Evolutionary conservation across 306 rosid genomes (phyloP), one percentile per base, ranked within the genome.

Genomic region (Malus fusca): DNA sequence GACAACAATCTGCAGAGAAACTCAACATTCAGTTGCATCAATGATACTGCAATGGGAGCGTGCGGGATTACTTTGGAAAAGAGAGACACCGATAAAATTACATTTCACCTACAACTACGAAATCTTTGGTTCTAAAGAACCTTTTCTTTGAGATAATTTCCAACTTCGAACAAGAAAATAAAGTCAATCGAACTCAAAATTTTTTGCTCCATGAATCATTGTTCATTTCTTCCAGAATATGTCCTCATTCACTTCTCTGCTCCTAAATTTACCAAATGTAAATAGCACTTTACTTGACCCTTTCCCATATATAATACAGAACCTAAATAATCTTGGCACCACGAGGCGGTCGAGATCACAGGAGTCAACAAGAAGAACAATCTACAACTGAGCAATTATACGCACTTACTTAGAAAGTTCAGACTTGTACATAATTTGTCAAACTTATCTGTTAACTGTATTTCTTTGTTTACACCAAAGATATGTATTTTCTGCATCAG

Each of bases 1-100:
- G 21, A 86, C 90, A 69, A 80, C 78, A 8, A 84, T 74, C 92
- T 86, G 82, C 78, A 69, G 11, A 73, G 51, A 69, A 66, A 62
- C 28, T 59, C 68, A 3, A 62, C 22, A 35, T 44, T 42, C 22
- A 62, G 69, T 21, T 21, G 33, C 72, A 68, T 33, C 43, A 30
- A 5, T 59, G 42, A 19, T 21, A 63, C 42, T 63, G 56, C 72
- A 68, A 25, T 22, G 76, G 74, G 15, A 21, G 37, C 30, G 0
- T 31, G 43, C 17, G 5, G 44, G 8, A 12, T 71, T 53, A 33
- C 11, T 19, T 53, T n/a, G 6, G 12, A 71, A 22, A 4, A 42
- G 23, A 58, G 26, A 37, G 4, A 1, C 3, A 23, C 42, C 22
- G 5, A 59, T 11, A 13, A 15, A 18, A 22, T 28, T 31, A 72